Evolutionary conservation across 2,329 filamentous ascomycete genomes (phyloP).

Genomic region (Paraphaeosphaeria minitans): DNA sequence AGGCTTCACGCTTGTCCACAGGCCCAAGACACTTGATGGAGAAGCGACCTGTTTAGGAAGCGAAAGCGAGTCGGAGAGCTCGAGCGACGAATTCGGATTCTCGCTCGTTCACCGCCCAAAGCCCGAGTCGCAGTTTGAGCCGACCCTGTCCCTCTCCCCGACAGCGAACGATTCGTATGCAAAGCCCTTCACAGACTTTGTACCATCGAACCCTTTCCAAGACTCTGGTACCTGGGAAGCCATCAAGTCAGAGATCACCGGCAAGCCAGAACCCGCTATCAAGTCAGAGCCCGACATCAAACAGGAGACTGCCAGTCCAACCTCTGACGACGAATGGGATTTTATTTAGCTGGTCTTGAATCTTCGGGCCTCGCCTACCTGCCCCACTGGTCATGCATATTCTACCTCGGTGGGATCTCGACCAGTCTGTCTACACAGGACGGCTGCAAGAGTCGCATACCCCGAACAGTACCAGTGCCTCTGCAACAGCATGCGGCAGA

Average conservation of each 20-base stretch:
- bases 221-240: neutral
- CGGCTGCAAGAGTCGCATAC: neutral
- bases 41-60: constrained; percentile 2
- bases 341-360: neutral
- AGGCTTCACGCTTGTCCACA: constrained; percentile 18
- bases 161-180: constrained; percentile 14
- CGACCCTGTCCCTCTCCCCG: neutral
- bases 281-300: neutral
- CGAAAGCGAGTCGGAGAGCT: constrained; percentile 22
- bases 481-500: too few species aligned
- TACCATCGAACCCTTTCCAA: constrained; percentile 14
- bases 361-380: neutral
- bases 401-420: neutral
- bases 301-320: neutral
- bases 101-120: constrained; percentile 28
- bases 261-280: too few species aligned
- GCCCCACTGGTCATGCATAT: neutral
- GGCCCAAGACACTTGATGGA: constrained; percentile 12
- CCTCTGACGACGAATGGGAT: constrained; percentile 8
- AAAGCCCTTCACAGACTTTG: constrained; percentile 18
- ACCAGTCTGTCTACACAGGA: neutral
- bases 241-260: neutral
- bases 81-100: constrained; percentile 32
- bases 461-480: too few species aligned
- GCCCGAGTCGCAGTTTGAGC: neutral